A percentile compares a stretch with the other conserved stretches of the same genome.
Evolutionary conservation across 2,329 filamentous ascomycete species (phyloP).

Genomic region (Pleomassaria siparia): DNA sequence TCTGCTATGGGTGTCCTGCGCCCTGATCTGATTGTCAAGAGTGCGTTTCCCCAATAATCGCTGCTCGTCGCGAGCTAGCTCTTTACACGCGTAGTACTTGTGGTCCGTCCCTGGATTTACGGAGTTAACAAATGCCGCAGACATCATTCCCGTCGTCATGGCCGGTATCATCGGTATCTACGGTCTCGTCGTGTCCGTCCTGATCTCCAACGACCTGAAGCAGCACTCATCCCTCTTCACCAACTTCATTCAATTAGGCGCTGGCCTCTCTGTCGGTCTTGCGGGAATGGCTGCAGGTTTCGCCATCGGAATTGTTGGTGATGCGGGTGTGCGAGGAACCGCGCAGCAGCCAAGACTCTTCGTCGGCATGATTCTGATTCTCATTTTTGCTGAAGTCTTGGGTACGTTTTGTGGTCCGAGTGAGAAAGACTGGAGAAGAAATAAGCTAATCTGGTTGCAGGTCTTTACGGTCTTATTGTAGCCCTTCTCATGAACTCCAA

Average conservation of each 20-base stretch:
- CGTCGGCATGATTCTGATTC: constrained; percentile 96
- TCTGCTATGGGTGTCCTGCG: constrained; percentile 97
- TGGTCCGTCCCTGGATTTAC: not conserved
- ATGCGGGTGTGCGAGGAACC: constrained; percentile 87
- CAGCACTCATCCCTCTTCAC: constrained; percentile 82
- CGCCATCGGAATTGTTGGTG: constrained; percentile 93
- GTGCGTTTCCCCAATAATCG: constrained; percentile 61
- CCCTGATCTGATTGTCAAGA: constrained; percentile 98
- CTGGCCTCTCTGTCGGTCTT: constrained; percentile 74
- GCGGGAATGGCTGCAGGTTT: constrained; percentile 45
- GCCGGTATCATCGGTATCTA: constrained; percentile 99
- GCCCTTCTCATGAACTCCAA: constrained; percentile 99
- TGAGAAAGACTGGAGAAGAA: not conserved
- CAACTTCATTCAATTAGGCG: constrained; percentile 91
- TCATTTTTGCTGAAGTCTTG: constrained; percentile 98
- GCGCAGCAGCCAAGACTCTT: constrained; percentile 97
- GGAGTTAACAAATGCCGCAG: constrained; percentile 51
- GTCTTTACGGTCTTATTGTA: constrained; percentile 98
- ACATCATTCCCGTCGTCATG: constrained; percentile 99
- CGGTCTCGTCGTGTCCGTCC: constrained; percentile 56
- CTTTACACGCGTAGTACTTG: not conserved
- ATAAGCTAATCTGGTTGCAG: constrained; percentile 50
- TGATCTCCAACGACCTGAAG: constrained; percentile 56
- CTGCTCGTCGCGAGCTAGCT: not conserved
- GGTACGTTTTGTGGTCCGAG: constrained; percentile 61